Percentiles rank a stretch among this genome's conserved stretches.
These are phyloP conservation scores for Nitzschia sp. DNA, from an alignment of 108 stramenopile genomes.

Conservation along the genomic window DNA sequence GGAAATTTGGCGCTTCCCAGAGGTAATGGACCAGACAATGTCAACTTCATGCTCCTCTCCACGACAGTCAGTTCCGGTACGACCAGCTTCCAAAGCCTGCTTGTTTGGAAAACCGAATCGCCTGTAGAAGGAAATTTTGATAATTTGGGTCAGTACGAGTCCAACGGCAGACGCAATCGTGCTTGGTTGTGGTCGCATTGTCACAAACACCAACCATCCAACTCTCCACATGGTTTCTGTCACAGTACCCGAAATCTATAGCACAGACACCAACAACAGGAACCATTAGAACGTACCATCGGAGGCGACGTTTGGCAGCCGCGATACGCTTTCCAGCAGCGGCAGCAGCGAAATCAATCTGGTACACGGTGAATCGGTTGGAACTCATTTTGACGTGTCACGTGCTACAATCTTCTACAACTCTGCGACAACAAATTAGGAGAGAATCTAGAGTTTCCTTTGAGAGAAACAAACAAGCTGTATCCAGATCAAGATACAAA, in stretches of 20 bases:
- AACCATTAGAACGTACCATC: conserved; percentile 49
- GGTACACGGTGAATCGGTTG: conserved; percentile 35
- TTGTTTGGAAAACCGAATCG: conserved; percentile 84
- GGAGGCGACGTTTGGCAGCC: conserved; percentile 54
- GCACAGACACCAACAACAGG: not conserved
- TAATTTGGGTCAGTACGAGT: not conserved
- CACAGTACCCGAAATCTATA: not conserved
- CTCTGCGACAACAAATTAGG: not conserved
- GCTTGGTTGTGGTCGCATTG: not conserved
- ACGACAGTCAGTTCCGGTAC: conserved; percentile 80
- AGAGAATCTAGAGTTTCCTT: not conserved
- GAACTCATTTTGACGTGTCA: not conserved
- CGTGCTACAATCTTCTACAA: not conserved
- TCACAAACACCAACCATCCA: not conserved
- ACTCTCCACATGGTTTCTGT: too few relatives aligned
- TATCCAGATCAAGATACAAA: not conserved
- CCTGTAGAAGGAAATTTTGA: conserved; percentile 24
- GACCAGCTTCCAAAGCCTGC: conserved; percentile 66
- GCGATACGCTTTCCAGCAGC: conserved; percentile 65
- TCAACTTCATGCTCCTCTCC: conserved; percentile 89
- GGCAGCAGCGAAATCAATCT: conserved; percentile 68
- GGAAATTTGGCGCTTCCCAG: conserved; percentile 75
- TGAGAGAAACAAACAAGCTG: not conserved
- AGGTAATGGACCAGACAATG: conserved; percentile 83
- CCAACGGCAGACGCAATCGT: not conserved